Evolutionary conservation across 1,284 basidiomycete species (phyloP).

Genomic region (Papiliotrema nemorosa): DNA sequence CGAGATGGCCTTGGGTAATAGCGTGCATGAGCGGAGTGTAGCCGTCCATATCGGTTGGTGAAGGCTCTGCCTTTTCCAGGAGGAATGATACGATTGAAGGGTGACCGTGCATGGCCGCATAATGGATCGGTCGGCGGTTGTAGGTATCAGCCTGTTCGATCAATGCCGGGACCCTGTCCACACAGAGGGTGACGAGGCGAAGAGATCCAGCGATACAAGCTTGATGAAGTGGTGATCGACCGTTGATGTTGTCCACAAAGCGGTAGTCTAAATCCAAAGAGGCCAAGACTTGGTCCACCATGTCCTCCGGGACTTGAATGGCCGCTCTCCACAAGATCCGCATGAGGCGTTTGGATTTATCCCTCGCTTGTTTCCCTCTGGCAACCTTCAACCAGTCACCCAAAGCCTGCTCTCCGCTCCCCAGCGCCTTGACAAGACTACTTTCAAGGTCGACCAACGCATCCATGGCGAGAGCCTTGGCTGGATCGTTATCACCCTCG

Average conservation of each 20-base stretch:
- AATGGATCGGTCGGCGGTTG: constrained; percentile 89
- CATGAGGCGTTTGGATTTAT: constrained; percentile 52
- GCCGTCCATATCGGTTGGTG: constrained; percentile 83
- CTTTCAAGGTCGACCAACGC: constrained; percentile 84
- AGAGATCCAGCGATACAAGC: constrained; percentile 79
- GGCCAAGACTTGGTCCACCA: constrained; percentile 69
- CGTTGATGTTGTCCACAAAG: constrained; percentile 96
- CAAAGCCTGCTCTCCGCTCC: constrained; percentile 57
- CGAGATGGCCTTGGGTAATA: constrained; percentile 77
- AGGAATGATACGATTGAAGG: constrained; percentile 71
- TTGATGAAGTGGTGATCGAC: constrained; percentile 90
- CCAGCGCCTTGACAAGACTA: constrained; percentile 72
- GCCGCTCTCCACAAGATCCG: constrained; percentile 89
- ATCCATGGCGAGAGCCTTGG: constrained; percentile 54
- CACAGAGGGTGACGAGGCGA: constrained; percentile 77
- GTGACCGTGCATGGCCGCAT: constrained; percentile 92
- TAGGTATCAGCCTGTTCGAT: constrained; percentile 58
- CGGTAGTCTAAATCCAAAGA: constrained; percentile 80
- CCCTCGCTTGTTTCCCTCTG: constrained; percentile 51
- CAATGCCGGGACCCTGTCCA: constrained; percentile 55
- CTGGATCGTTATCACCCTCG: not conserved
- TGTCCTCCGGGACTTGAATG: constrained; percentile 68
- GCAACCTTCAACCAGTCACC: constrained; percentile 69
- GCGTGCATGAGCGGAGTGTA: constrained; percentile 92
- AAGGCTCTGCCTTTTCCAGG: constrained; percentile 64